Evolutionary conservation across 2,329 filamentous ascomycete species (phyloP).

Genomic region (Arthrobotrys entomopaga): DNA sequence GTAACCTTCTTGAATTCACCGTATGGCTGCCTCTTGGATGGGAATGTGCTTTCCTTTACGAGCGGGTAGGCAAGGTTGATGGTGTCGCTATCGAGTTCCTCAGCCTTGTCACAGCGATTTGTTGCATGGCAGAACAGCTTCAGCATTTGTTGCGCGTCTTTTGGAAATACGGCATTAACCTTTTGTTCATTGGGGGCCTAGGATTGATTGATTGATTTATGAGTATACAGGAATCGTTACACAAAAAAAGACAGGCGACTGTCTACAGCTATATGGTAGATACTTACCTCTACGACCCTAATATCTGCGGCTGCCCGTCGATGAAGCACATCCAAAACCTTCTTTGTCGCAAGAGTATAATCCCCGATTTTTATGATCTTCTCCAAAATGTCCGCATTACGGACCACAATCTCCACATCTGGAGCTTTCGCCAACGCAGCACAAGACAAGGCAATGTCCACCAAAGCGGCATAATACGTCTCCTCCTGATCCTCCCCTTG

Average conservation of each 20-base stretch:
- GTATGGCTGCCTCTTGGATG: not conserved
- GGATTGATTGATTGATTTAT: too few species aligned
- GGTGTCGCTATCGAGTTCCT: not conserved
- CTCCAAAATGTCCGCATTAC: not conserved
- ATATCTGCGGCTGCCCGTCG: not conserved
- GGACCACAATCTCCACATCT: constrained; percentile 6
- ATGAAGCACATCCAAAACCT: constrained; percentile 6
- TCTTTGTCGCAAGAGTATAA: constrained; percentile 3
- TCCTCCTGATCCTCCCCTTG: not conserved
- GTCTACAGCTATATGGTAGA: too few species aligned
- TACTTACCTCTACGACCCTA: constrained; percentile 3
- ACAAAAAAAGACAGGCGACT: too few species aligned
- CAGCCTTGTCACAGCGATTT: not conserved
- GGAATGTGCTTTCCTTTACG: not conserved
- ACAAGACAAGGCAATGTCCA: constrained; percentile 4
- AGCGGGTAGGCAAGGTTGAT: not conserved
- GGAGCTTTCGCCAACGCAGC: not conserved
- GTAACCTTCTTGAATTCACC: constrained; percentile 9
- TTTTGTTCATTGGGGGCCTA: not conserved
- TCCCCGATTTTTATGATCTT: constrained; percentile 9
- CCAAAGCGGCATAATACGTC: not conserved
- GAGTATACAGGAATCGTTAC: too few species aligned
- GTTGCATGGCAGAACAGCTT: not conserved
- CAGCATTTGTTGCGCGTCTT: constrained; percentile 12
- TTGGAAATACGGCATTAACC: constrained; percentile 5